Base-by-base conservation (phyloP, 768 basidiomycete genomes). In the Polyporus arcularius region DNA sequence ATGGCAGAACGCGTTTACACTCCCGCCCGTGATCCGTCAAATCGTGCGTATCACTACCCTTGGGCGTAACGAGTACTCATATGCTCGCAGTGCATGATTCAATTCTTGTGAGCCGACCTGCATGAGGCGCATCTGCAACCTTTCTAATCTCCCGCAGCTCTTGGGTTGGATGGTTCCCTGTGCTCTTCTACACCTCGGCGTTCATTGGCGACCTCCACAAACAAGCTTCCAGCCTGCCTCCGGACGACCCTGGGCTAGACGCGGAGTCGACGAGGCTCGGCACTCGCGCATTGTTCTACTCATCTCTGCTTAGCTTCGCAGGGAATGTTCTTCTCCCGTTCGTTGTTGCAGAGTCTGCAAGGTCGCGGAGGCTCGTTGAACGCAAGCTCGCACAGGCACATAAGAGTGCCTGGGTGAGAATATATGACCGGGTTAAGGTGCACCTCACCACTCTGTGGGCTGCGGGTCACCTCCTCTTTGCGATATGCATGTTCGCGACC, bases 151-250 rank as follows among this genome's bases (percentile, higher is more conserved):
- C 46, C 43, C 35, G 11, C 57, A 93, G 92, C 61, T 82, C 86
- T 12, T 96, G 87, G 87, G 80, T 95, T 60, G 90, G 85, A 8
- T 98, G 96, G 96, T 97, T 96, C 69, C 95, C 96, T 0, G 76
- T 94, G 28, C 79, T 96, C 1, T 95, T 96, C 74, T 96, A 94
- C 76, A 89, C 87, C 3, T 89, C 90, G 1, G 78, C 92, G 28
- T 98, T 94, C 74, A 82, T 97, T 55, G 91, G 92, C 11, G 96
- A 96, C 66, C 80, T 96, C 11, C 86, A 97, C 78, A 90, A 86
- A 62, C 78, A 75, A 3, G 65, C 79, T 1, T 9, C 79, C 76
- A 12, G 74, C 69, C 39, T 61, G 66, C 30, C 72, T 61, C 47
- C 65, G 26, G 54, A 63, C 28, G 61, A 67, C 47, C 58, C 62